Percentiles rank a stretch among this genome's conserved stretches.
Evolutionary conservation across 768 basidiomycete species (phyloP).

Genomic region (Naganishia onofrii): DNA sequence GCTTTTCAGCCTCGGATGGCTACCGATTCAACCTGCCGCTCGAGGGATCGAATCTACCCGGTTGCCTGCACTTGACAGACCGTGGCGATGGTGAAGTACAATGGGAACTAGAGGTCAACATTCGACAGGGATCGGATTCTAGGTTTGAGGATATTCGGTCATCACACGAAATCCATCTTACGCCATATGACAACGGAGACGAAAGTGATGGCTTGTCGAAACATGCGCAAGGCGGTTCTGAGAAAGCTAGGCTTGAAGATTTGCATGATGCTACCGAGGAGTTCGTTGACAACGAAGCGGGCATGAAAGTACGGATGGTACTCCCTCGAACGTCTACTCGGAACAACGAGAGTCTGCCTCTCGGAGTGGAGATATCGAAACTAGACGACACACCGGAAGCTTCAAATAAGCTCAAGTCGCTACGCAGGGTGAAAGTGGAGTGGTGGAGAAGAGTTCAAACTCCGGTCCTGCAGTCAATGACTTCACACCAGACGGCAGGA

Average conservation of each 20-base stretch:
- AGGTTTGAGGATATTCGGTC: slow-evolving; percentile 5
- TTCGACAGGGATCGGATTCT: slow-evolving; percentile 39
- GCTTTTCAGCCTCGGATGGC: background rate
- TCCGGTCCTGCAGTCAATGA: slow-evolving; percentile 23
- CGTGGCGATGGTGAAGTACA: slow-evolving; percentile 40
- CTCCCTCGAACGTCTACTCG: slow-evolving; percentile 32
- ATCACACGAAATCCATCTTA: background rate
- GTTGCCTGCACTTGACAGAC: slow-evolving; percentile 42
- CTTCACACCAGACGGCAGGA: slow-evolving; percentile 10
- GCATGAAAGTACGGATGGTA: slow-evolving; percentile 39
- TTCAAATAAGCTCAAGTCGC: slow-evolving; percentile 16
- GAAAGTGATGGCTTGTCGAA: background rate
- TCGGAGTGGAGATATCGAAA: slow-evolving; percentile 44
- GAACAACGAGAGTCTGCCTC: slow-evolving; percentile 38
- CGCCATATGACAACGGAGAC: slow-evolving; percentile 31
- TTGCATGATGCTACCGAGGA: slow-evolving; percentile 36
- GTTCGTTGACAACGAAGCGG: slow-evolving; percentile 38
- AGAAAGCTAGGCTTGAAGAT: background rate
- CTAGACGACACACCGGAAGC: slow-evolving; percentile 2
- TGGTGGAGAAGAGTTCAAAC: slow-evolving; percentile 38
- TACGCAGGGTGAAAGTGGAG: slow-evolving; percentile 47
- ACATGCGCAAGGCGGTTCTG: background rate
- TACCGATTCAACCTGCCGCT: slow-evolving; percentile 43
- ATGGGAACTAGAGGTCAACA: slow-evolving; percentile 36
- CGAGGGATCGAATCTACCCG: slow-evolving; percentile 37